Percentiles rank a stretch among this genome's conserved stretches.
phyloP scores from a whole-genome alignment of 805 yeast genomes.

The Suhomyces xylopsoci region DNA sequence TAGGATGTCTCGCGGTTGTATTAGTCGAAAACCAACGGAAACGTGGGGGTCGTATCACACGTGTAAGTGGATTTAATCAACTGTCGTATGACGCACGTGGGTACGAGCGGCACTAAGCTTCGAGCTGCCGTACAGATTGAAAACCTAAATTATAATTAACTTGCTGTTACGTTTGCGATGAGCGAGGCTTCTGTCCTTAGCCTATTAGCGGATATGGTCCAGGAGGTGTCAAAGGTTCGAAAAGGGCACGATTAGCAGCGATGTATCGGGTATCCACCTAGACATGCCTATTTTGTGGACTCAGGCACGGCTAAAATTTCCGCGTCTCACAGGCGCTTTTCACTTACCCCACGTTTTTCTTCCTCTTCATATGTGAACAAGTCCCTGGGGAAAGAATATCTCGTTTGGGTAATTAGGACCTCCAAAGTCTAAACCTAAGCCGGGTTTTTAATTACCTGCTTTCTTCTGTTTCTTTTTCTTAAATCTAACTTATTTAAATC shows the following conservation, averaged over 20 bases:
- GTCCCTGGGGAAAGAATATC: neutral
- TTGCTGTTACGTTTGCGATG: neutral
- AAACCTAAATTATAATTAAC: neutral
- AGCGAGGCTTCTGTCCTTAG: neutral
- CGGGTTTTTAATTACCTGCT: neutral
- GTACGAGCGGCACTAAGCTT: neutral
- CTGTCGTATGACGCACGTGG: constrained; percentile 1
- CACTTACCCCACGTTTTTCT: neutral
- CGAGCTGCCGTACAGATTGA: neutral
- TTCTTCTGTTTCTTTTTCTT: neutral
- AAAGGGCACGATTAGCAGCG: neutral
- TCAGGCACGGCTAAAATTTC: neutral
- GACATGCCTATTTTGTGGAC: neutral
- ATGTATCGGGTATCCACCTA: neutral
- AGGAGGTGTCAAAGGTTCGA: neutral
- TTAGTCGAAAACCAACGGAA: neutral
- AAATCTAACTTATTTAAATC: no score
- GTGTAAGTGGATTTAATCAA: neutral
- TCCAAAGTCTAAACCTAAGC: neutral
- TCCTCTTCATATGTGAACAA: neutral
- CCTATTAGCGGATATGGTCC: neutral
- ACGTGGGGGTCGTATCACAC: neutral
- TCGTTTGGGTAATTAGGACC: neutral
- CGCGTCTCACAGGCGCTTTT: neutral
- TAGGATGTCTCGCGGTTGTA: neutral